phyloP scores from a whole-genome alignment of 495 filamentous ascomycete species.

The Aspergillus hancockii region DNA sequence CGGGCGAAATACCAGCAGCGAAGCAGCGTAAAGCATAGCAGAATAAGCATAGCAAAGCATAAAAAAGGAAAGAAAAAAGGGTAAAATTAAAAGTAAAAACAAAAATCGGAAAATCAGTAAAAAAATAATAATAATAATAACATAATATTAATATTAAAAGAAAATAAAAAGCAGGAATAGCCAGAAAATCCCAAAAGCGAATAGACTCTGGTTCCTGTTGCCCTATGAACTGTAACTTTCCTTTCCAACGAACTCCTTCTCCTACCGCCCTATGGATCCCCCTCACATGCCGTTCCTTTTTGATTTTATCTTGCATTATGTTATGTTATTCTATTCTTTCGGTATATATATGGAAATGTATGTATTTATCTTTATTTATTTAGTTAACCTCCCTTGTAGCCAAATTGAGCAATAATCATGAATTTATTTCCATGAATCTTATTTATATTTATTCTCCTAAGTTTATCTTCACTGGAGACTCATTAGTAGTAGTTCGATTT shows the following conservation, averaged over 20 bases:
- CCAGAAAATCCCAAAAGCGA: background rate
- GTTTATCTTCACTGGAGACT: constrained; percentile 2
- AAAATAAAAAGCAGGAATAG: background rate
- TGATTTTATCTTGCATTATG: background rate
- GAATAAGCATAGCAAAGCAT: background rate
- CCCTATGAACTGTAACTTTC: constrained; percentile 4
- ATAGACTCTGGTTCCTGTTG: constrained; percentile 6
- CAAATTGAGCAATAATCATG: background rate
- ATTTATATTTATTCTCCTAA: constrained; percentile 19
- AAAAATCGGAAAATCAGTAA: background rate
- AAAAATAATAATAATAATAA: background rate
- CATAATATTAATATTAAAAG: background rate
- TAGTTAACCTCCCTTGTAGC: background rate
- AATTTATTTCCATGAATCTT: background rate
- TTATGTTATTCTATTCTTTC: background rate
- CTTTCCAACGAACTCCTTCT: constrained; percentile 3
- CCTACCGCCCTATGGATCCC: constrained; percentile 1
- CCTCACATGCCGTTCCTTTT: constrained; percentile 1
- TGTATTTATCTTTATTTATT: background rate
- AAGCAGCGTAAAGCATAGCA: constrained; percentile 2
- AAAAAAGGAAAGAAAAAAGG: background rate
- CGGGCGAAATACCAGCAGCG: background rate
- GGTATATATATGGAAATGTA: background rate
- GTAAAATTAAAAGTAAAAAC: background rate
- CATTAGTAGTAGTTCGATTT: background rate